Evolutionary conservation across 129 eudicot genomes (phyloP), one percentile per base, ranked within the genome.

Genomic region (Flaveria sonorensis): DNA sequence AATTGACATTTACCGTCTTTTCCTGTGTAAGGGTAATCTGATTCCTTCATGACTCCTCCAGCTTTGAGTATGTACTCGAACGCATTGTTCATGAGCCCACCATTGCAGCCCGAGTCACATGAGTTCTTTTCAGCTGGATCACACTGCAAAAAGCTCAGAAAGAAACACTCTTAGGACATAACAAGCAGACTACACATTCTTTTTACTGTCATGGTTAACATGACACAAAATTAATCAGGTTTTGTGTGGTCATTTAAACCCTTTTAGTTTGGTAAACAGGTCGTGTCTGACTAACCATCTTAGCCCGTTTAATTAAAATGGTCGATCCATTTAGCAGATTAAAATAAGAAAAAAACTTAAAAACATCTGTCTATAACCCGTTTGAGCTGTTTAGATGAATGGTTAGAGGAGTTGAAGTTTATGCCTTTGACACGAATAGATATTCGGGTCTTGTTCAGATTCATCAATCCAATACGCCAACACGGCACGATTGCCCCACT

Each of bases 11-110:
- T 73, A 2, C 92, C 96, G 32, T 90, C 92, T 16, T 21, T 83
- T n/a, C 96, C 98, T 1, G 92, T 88, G 88, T 93, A 93, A 28
- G 98, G 98, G 71, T 93, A 93, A 75, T 88, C 95, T 69, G 81
- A 67, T 85, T 93, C 98, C 2, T 70, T 79, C 36, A 85, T 81
- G 43, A 93, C 57, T 47, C 98, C 98, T 72, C 98, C 98, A 14
- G 83, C 78, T 74, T 90, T 93, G 63, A 93, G 88, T 6, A 83
- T 77, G 52, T 93, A 93, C 80, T 90, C 96, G 64, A 88, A 93
- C 45, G 98, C 98, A 77, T 81, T 93, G 72, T 82, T 93, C 98
- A 93, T 93, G 71, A 93, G 79, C 61, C 98, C 98, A 39, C 98
- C 98, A 67, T 89, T 84, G 76, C 97, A 93, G 20, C 98, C 98